Conservation (phyloP, 352 stramenopile species). For the Nothophytophthora sp. region DNA sequence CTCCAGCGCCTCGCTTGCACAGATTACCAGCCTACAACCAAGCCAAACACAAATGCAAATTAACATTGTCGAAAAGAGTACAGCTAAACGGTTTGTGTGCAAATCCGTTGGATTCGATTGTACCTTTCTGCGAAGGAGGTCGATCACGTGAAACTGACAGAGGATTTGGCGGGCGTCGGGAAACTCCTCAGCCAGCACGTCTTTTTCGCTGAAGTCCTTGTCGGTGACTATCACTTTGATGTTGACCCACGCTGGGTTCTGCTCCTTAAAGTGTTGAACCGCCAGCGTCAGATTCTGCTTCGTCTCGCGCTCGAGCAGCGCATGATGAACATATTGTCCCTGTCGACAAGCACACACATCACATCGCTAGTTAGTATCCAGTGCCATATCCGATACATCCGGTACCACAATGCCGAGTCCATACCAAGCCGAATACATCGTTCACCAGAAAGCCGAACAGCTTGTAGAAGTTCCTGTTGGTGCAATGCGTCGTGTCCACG, state of each 20-base stretch:
- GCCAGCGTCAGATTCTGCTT: slow-evolving; percentile 6
- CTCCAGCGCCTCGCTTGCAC: background rate
- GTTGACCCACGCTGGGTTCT: slow-evolving; percentile 6
- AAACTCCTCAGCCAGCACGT: slow-evolving; percentile 6
- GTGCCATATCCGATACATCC: too few species aligned
- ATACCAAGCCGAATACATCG: slow-evolving; percentile 13
- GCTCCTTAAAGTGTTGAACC: slow-evolving; percentile 8
- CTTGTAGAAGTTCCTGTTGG: slow-evolving; percentile 20
- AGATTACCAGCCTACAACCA: slow-evolving; percentile 1
- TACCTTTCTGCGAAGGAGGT: slow-evolving; percentile 7
- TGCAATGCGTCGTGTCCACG: slow-evolving; percentile 9
- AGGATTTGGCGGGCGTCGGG: slow-evolving; percentile 6
- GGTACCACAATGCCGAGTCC: background rate
- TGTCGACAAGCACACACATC: slow-evolving; percentile 1
- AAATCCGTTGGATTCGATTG: background rate
- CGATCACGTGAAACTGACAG: slow-evolving; percentile 11
- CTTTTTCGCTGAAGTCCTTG: slow-evolving; percentile 15
- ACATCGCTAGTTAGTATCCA: too few species aligned
- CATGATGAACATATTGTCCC: slow-evolving; percentile 13
- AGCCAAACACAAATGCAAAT: background rate
- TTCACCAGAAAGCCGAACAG: slow-evolving; percentile 12
- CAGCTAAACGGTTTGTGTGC: too few species aligned
- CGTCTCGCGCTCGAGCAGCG: slow-evolving; percentile 5
- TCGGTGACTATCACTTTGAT: slow-evolving; percentile 12
- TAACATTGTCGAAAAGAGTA: too few species aligned